Conservation (phyloP, 1,139 yeast species). For the Casaregolazyma suthepensis region DNA sequence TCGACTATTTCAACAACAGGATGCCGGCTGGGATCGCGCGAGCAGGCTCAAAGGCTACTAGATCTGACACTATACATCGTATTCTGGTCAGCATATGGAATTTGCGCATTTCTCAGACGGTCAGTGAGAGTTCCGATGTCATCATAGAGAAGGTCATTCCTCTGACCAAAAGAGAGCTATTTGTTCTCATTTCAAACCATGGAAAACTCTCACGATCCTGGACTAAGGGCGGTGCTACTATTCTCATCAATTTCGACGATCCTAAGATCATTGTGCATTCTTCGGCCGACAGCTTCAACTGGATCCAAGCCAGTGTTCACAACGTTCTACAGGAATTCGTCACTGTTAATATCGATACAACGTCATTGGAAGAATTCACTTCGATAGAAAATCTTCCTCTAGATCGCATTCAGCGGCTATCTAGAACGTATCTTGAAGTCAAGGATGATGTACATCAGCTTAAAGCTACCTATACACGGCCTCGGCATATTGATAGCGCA, state of each 20-base stretch:
- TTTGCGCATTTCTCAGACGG: conserved; percentile 29
- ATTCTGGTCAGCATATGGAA: conserved; percentile 41
- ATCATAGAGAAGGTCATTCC: conserved; percentile 37
- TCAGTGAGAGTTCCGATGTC: conserved; percentile 38
- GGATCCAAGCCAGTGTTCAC: conserved; percentile 33
- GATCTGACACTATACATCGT: conserved; percentile 19
- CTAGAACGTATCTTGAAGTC: conserved; percentile 27
- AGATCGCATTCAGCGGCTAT: conserved; percentile 27
- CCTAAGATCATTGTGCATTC: conserved; percentile 36
- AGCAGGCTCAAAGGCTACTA: conserved; percentile 12
- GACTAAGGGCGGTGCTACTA: conserved; percentile 50
- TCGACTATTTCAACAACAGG: conserved; percentile 17
- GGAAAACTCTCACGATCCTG: conserved; percentile 46
- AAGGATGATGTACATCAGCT: conserved; percentile 17
- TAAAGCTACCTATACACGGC: conserved; percentile 22
- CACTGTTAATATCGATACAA: conserved; percentile 21
- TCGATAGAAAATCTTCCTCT: conserved; percentile 19
- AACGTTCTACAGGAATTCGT: conserved; percentile 21
- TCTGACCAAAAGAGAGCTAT: conserved; percentile 42
- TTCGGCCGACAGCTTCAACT: conserved; percentile 30
- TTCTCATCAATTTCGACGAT: conserved; percentile 39
- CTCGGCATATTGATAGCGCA: conserved; percentile 21
- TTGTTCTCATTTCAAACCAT: conserved; percentile 43
- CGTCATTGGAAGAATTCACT: conserved; percentile 16
- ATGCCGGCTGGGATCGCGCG: conserved; percentile 7